Percentiles rank a stretch among this genome's conserved stretches.
These are phyloP conservation scores for Fomitopsis palustris DNA, from an alignment of 1,284 basidiomycete species.

Conservation along the genomic window DNA sequence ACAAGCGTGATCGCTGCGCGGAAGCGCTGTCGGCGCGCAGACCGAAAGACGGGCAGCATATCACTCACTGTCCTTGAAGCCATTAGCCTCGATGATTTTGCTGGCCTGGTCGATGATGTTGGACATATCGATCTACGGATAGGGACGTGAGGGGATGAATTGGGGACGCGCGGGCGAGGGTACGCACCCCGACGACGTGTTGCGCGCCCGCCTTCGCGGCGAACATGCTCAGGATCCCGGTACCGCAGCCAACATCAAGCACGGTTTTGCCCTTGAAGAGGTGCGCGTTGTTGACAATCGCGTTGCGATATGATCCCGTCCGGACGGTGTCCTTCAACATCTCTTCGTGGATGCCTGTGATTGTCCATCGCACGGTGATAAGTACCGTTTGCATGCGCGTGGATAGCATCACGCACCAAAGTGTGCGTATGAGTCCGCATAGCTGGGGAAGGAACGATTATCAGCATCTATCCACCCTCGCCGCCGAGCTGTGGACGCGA, in stretches of 20 bases:
- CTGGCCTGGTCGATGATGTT: slow-evolving; percentile 99
- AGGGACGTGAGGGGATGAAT: slow-evolving; percentile 1
- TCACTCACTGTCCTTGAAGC: slow-evolving; percentile 87
- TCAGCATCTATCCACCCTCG: neutral
- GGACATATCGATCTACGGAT: slow-evolving; percentile 94
- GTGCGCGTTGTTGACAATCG: slow-evolving; percentile 94
- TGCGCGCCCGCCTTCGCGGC: slow-evolving; percentile 97
- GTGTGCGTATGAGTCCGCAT: slow-evolving; percentile 92
- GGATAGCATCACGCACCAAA: slow-evolving; percentile 63
- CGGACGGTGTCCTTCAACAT: slow-evolving; percentile 99
- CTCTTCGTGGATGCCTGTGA: slow-evolving; percentile 89
- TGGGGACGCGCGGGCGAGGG: slow-evolving; percentile 26
- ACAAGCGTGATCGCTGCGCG: slow-evolving; percentile 86
- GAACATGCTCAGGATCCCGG: slow-evolving; percentile 99
- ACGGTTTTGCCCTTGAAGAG: slow-evolving; percentile 97
- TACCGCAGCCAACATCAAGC: slow-evolving; percentile 98
- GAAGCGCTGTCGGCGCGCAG: neutral
- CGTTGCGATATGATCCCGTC: slow-evolving; percentile 92
- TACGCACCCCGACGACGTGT: slow-evolving; percentile 83
- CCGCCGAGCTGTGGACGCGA: slow-evolving; percentile 25
- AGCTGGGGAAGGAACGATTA: slow-evolving; percentile 46
- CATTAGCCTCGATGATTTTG: slow-evolving; percentile 96
- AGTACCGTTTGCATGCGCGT: neutral
- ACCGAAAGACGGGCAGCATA: neutral
- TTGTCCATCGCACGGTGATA: slow-evolving; percentile 2